Base-by-base conservation (phyloP, 495 filamentous ascomycete species). In the Xylaria cubensis region DNA sequence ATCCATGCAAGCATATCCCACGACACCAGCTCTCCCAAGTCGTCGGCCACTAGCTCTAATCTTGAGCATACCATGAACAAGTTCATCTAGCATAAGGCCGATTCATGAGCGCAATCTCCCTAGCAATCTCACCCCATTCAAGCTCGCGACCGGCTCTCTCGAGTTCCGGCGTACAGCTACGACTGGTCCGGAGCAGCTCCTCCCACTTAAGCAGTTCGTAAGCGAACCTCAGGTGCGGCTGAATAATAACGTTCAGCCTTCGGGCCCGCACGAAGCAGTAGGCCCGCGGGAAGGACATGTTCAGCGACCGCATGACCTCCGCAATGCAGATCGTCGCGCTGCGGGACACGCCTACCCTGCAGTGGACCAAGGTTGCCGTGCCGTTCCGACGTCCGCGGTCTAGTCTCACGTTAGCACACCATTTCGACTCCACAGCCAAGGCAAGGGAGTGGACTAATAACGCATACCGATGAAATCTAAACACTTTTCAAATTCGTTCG, bases 291-390 rank as follows among this genome's bases (percentile, higher is more conserved):
- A 98, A 97, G 4, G 94, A 96, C 61, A 98, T 83, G 36, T 88
- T 84, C 39, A 92, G 78, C 8, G 90, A 84, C 15, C 91, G 88
- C 96, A 99, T 99, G 26, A 98, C 95, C 81, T 98, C 95, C 42
- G 96, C 96, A 76, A 99, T 98, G 82, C 96, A 98, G 78, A 99
- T 97, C 9, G 96, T 99, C 26, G 96, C 96, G 62, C 92, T 95
- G 71, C 96, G 87, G 24, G 94, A 97, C 71, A 99, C 96, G 61
- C 96, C 96, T 55, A 99, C 96, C 15, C 97, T 91, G 80, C 96
- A 99, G 80, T 99, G 96, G 34, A 99, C 96, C 58, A 99, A 85
- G 1, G 96, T 97, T n/a, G 95, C 94, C 6, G 88, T 91, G 26
- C 89, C 88, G 53, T 93, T 91, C 51, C 77, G 78, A 75, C 91